A percentile compares a stretch with the other conserved stretches of the same genome.
phyloP scores from a whole-genome alignment of 768 basidiomycete species.

The Agrocybe praecox region DNA sequence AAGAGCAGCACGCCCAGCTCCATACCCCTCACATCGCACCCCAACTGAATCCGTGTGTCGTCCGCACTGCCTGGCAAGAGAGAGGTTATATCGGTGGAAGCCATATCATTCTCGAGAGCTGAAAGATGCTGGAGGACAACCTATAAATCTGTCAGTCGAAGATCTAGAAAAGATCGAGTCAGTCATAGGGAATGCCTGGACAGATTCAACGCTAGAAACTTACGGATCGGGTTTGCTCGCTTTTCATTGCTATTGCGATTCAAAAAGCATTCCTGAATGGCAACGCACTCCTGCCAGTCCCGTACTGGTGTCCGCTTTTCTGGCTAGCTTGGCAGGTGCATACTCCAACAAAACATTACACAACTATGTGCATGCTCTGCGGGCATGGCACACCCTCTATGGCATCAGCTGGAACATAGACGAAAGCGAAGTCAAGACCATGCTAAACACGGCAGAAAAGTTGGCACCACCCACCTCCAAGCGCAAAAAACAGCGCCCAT shows the following conservation, averaged over 20 bases:
- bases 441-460: constrained; percentile 29
- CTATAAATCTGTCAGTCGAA: too few species aligned
- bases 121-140: too few species aligned
- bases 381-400: constrained; percentile 51
- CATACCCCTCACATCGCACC: too few species aligned
- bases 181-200: too few species aligned
- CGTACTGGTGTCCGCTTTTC: constrained; percentile 28
- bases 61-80: too few species aligned
- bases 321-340: constrained; percentile 29
- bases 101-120: too few species aligned
- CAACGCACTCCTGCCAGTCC: constrained; percentile 27
- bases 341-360: constrained; percentile 32
- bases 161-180: too few species aligned
- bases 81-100: too few species aligned
- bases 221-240: constrained; percentile 25
- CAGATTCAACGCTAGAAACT: too few species aligned
- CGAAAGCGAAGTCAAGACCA: constrained; percentile 21
- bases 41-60: too few species aligned
- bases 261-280: constrained; percentile 27
- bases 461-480: constrained; percentile 32
- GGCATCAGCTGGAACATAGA: constrained; percentile 31
- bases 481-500: constrained; percentile 28
- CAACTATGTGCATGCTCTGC: constrained; percentile 39
- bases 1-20: too few species aligned
- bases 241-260: constrained; percentile 44